Conservation (phyloP, 208 protist species). For the Blechomonas ayalai region DNA sequence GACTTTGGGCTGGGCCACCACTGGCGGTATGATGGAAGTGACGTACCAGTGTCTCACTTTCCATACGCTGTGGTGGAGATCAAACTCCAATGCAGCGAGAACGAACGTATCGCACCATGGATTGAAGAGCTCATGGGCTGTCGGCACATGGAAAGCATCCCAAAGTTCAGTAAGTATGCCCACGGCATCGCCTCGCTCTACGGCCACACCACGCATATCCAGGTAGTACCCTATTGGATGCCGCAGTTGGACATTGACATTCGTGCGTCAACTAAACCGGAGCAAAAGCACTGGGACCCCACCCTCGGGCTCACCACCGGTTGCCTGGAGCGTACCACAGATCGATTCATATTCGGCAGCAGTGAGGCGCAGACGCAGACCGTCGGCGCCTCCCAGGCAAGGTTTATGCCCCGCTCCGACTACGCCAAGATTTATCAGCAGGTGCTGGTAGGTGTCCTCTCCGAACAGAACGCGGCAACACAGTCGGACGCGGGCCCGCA, state of each 20-base stretch:
- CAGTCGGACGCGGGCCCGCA: no score
- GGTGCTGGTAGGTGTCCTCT: no score
- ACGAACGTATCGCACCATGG: constrained; percentile 84
- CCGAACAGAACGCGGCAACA: no score
- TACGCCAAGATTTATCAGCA: constrained; percentile 70
- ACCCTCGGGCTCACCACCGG: constrained; percentile 68
- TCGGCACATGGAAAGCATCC: constrained; percentile 83
- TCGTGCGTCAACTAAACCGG: constrained; percentile 79
- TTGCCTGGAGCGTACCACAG: constrained; percentile 70
- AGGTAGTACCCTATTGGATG: constrained; percentile 88
- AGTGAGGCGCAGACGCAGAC: constrained; percentile 71
- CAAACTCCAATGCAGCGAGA: constrained; percentile 85
- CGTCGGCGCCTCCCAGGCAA: constrained; percentile 72
- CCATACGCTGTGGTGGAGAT: constrained; percentile 87
- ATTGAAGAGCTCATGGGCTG: constrained; percentile 88
- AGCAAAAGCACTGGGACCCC: constrained; percentile 75
- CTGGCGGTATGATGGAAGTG: constrained; percentile 75
- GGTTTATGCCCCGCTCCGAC: constrained; percentile 72
- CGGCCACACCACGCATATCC: constrained; percentile 80
- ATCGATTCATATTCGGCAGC: constrained; percentile 73
- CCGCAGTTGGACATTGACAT: constrained; percentile 86
- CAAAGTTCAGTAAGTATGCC: constrained; percentile 88
- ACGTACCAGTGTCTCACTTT: constrained; percentile 62
- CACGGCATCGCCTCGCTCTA: constrained; percentile 86
- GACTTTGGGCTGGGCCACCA: constrained; percentile 83